Evolutionary conservation across 805 yeast species (phyloP).

Genomic region (Barnettozyma pratensis): DNA sequence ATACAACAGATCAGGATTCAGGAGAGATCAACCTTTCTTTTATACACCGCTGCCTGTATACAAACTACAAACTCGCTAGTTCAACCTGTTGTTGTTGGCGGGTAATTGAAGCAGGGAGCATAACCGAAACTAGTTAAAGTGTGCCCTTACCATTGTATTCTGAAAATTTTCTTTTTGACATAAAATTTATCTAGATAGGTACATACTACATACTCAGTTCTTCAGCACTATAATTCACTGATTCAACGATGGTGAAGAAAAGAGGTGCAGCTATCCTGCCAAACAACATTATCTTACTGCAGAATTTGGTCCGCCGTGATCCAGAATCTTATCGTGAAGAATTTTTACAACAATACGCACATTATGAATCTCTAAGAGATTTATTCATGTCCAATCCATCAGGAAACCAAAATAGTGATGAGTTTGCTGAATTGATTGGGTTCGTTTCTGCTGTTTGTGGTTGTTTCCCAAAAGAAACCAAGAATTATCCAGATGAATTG

Average conservation of each 20-base stretch:
- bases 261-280: conserved; percentile 93
- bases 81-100: too few species aligned
- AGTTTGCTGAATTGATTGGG: conserved; percentile 76
- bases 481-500: conserved; percentile 76
- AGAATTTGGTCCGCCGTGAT: conserved; percentile 89
- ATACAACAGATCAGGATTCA: too few species aligned
- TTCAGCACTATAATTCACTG: too few species aligned
- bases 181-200: too few species aligned
- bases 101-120: too few species aligned
- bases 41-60: too few species aligned
- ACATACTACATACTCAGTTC: too few species aligned
- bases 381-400: conserved; percentile 64
- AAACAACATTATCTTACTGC: conserved; percentile 83
- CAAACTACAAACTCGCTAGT: too few species aligned
- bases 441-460: conserved; percentile 88
- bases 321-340: conserved; percentile 94
- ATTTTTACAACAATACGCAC: conserved; percentile 86
- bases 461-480: conserved; percentile 87
- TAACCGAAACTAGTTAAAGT: too few species aligned
- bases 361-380: conserved; percentile 86
- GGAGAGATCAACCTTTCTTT: too few species aligned
- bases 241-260: conserved; percentile 65
- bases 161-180: too few species aligned
- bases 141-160: too few species aligned
- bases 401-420: conserved; percentile 44